These are phyloP conservation scores for Kwoniella shivajii DNA, from an alignment of 1,284 basidiomycete species.

Conservation along the genomic window DNA sequence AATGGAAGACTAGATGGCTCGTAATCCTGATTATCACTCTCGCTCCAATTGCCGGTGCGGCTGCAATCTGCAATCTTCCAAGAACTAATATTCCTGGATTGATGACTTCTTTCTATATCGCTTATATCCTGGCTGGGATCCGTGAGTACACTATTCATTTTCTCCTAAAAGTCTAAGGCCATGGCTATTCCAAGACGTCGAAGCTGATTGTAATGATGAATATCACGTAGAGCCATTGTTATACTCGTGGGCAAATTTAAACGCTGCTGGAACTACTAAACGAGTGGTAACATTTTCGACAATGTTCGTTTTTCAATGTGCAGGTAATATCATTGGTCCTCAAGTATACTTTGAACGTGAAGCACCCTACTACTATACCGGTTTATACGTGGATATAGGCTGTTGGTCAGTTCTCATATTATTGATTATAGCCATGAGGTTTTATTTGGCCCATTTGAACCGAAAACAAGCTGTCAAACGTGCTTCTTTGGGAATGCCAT, in stretches of 20 bases:
- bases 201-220: no score
- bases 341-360: constrained; percentile 26
- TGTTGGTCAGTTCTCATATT: constrained; percentile 30
- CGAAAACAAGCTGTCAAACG: constrained; percentile 25
- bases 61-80: constrained; percentile 51
- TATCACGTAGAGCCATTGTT: constrained; percentile 16
- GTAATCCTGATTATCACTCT: constrained; percentile 16
- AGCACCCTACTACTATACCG: constrained; percentile 28
- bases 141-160: no score
- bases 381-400: constrained; percentile 36
- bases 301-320: constrained; percentile 30
- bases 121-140: constrained; percentile 14
- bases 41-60: constrained; percentile 55
- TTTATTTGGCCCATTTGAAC: constrained; percentile 31
- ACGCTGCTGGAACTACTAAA: constrained; percentile 34
- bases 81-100: constrained; percentile 44
- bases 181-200: neutral
- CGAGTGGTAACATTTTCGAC: constrained; percentile 31
- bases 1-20: constrained; percentile 57
- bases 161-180: no score
- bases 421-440: constrained; percentile 26
- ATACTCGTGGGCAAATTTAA: constrained; percentile 32
- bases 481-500: constrained; percentile 28
- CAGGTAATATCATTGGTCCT: constrained; percentile 32
- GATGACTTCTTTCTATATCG: constrained; percentile 57